phyloP scores from a whole-genome alignment of 2,329 filamentous ascomycete genomes.

The Reticulascus tulasneorum region DNA sequence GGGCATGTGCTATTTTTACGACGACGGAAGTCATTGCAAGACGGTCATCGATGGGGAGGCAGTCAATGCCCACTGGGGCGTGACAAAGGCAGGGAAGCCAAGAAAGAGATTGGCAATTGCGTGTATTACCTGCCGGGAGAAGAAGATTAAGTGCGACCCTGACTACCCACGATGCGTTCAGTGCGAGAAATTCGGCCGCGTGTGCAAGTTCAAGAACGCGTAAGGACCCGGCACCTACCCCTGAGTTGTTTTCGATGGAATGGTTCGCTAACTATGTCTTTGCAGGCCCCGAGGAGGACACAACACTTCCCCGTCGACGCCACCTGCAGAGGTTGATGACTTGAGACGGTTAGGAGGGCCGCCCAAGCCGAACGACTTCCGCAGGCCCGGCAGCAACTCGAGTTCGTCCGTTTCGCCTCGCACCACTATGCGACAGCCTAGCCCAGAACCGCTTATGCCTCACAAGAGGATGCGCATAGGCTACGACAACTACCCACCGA shows the following conservation, averaged over 20 bases:
- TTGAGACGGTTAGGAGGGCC: slow-evolving; percentile 30
- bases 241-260: background rate
- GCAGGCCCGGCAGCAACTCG: slow-evolving; percentile 37
- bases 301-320: slow-evolving; percentile 51
- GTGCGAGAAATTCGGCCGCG: slow-evolving; percentile 84
- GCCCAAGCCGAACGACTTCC: slow-evolving; percentile 30
- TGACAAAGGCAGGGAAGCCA: slow-evolving; percentile 91
- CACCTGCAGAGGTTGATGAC: slow-evolving; percentile 47
- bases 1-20: slow-evolving; percentile 80
- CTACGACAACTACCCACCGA: slow-evolving; percentile 41
- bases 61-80: slow-evolving; percentile 89
- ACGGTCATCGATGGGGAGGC: slow-evolving; percentile 79
- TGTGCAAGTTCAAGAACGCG: slow-evolving; percentile 84
- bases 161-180: slow-evolving; percentile 84
- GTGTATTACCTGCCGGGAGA: slow-evolving; percentile 90
- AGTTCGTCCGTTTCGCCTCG: slow-evolving; percentile 47
- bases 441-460: slow-evolving; percentile 26
- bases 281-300: slow-evolving; percentile 54
- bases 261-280: slow-evolving; percentile 14
- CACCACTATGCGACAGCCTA: slow-evolving; percentile 28
- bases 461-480: slow-evolving; percentile 47
- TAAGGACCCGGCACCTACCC: slow-evolving; percentile 42
- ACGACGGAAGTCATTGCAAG: slow-evolving; percentile 78
- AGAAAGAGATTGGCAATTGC: slow-evolving; percentile 86
- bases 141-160: slow-evolving; percentile 96